Evolutionary conservation across 495 filamentous ascomycete species (phyloP).

Genomic region (Aspergillus incahuasiensis): DNA sequence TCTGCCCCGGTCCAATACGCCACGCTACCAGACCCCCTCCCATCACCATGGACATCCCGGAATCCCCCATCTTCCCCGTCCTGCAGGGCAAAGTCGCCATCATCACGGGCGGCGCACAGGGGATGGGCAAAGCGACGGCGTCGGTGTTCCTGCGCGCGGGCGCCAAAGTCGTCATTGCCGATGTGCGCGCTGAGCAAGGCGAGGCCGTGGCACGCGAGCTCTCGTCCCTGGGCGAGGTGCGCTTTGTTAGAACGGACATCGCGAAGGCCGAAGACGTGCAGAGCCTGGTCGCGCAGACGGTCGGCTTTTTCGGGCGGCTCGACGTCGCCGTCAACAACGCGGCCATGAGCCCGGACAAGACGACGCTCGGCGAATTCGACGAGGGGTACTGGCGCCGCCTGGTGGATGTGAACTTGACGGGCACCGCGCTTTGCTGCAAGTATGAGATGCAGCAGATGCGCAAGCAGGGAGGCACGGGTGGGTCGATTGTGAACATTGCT

Average conservation of each 20-base stretch:
- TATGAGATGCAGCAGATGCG: constrained; percentile 21
- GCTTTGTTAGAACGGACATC: constrained; percentile 27
- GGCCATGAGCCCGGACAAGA: constrained; percentile 9
- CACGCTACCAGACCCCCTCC: too few relatives aligned
- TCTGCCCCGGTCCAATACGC: too few relatives aligned
- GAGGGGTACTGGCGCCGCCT: constrained; percentile 9
- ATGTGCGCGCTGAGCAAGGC: constrained; percentile 32
- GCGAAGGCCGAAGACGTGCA: constrained; percentile 13
- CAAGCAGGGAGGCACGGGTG: constrained; percentile 20
- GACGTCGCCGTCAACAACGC: constrained; percentile 25
- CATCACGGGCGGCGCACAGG: constrained; percentile 38
- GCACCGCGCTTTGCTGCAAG: constrained; percentile 16
- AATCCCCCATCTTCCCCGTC: background rate
- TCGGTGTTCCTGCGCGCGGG: constrained; percentile 33
- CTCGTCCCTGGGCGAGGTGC: background rate
- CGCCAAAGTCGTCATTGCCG: constrained; percentile 41
- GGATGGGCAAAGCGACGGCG: constrained; percentile 44
- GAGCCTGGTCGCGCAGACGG: constrained; percentile 12
- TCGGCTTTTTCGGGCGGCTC: constrained; percentile 14
- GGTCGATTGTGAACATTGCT: constrained; percentile 41
- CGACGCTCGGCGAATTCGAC: constrained; percentile 6
- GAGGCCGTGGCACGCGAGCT: constrained; percentile 18
- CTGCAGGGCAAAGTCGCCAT: constrained; percentile 33
- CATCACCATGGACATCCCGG: background rate
- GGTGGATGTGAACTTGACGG: constrained; percentile 16